These are phyloP conservation scores for Phytophthora pseudosyringae DNA, from an alignment of 352 stramenopile genomes.

Conservation along the genomic window DNA sequence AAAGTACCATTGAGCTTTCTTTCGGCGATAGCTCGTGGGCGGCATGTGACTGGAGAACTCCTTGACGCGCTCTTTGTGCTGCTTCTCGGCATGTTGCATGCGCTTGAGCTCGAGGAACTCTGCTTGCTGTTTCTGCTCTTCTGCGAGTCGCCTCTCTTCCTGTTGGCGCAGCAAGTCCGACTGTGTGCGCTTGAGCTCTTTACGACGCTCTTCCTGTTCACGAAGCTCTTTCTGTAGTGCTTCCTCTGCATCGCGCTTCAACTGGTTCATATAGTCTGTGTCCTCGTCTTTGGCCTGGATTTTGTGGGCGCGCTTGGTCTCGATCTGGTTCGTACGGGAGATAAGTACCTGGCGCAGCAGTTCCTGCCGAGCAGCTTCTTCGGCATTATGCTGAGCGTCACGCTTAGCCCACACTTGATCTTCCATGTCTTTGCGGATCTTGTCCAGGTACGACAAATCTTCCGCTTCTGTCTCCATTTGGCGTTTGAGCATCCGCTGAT, in stretches of 20 bases:
- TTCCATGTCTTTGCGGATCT: slow-evolving; percentile 85
- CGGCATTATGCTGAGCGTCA: slow-evolving; percentile 71
- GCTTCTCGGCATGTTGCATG: slow-evolving; percentile 77
- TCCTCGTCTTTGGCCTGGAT: slow-evolving; percentile 54
- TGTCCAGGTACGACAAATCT: slow-evolving; percentile 68
- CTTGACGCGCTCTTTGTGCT: slow-evolving; percentile 72
- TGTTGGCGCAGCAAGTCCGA: slow-evolving; percentile 67
- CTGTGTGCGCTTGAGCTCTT: slow-evolving; percentile 75
- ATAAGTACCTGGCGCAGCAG: slow-evolving; percentile 73
- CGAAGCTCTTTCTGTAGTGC: slow-evolving; percentile 78
- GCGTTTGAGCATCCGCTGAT: slow-evolving; percentile 72
- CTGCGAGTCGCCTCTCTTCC: slow-evolving; percentile 50
- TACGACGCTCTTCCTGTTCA: slow-evolving; percentile 70
- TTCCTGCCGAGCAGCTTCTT: slow-evolving; percentile 76
- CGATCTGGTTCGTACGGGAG: slow-evolving; percentile 61
- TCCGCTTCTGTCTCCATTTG: slow-evolving; percentile 82
- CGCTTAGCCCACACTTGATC: slow-evolving; percentile 78
- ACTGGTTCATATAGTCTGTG: slow-evolving; percentile 61
- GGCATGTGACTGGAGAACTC: slow-evolving; percentile 59
- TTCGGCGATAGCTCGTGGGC: slow-evolving; percentile 67
- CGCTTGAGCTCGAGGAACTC: slow-evolving; percentile 83
- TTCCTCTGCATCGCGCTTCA: slow-evolving; percentile 76
- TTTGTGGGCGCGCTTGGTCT: slow-evolving; percentile 50
- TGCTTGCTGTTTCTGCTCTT: slow-evolving; percentile 68
- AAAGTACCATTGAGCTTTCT: slow-evolving; percentile 87